Evolutionary conservation across 768 basidiomycete genomes (phyloP), one percentile per base, ranked within the genome.

Genomic region (Leccinum ochraceum): DNA sequence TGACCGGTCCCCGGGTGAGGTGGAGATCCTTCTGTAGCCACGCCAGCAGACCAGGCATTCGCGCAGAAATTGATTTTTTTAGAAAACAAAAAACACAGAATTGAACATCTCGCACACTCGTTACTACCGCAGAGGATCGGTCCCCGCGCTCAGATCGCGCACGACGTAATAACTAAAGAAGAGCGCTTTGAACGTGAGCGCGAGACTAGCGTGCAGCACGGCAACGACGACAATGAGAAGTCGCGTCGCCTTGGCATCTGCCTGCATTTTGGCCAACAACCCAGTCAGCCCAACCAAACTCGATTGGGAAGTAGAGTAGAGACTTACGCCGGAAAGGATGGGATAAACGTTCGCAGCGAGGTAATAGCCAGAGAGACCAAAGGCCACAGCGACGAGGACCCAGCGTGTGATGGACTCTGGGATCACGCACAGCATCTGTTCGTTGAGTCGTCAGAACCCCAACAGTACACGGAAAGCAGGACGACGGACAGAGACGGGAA

Each of bases 291-390:
- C 39, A 32, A 60, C 24, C 53, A 22, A 37, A 14, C 17, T 34
- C 14, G 53, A 8, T 10, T 24, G 57, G 20, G 8, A 56, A 60
- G 9, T 16, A 22, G 24, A 54, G 20, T 13, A 0, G 6, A 48
- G 54, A 80, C 90, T 66, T 66, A 95, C 94, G 9, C 86, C 82
- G 37, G 90, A 86, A 30, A 98, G 86, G 56, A 97, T 83, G 4
- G 96, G 96, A 66, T 97, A 98, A 51, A 97, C 84, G 68, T 95
- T 94, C 24, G 81, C 80, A 14, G 82, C 79, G 30, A 99, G 81
- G 81, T 95, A 98, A 78, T 85, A 94, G 2, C 94, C 94, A 7
- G 96, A 98, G 20, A 94, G 76, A 1, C 77, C 79, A 65, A 91
- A 92, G 0, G 86, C 95, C 50, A 86, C 52, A 13, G 83, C 83